phyloP scores from a whole-genome alignment of 257 asterid genomes.

The Salvia miltiorrhiza region DNA sequence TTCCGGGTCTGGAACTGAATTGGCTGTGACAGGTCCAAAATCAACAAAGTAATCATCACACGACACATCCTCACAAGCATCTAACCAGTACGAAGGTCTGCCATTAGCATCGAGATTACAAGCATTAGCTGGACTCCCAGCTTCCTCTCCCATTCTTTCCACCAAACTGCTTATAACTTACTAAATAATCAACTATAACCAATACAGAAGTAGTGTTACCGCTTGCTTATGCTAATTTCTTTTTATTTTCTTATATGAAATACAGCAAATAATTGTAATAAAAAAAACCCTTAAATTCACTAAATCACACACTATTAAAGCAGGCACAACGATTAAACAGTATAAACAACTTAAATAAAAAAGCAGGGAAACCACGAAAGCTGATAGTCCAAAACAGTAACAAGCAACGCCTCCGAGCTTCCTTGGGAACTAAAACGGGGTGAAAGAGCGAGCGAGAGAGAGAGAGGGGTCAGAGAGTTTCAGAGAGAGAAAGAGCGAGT shows the following conservation, averaged over 20 bases:
- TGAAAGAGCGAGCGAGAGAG: too few species aligned
- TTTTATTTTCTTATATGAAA: not conserved
- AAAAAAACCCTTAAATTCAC: not conserved
- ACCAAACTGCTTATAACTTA: not conserved
- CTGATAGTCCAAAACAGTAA: not conserved
- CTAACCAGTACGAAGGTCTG: conserved; percentile 81
- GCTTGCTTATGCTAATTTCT: not conserved
- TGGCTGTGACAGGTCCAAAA: conserved; percentile 28
- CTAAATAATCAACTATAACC: conserved; percentile 12
- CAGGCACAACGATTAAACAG: conserved; percentile 10
- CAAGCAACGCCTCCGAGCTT: not conserved
- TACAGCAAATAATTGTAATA: conserved; percentile 18
- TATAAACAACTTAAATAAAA: conserved; percentile 6
- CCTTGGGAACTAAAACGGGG: not conserved
- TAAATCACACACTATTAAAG: conserved; percentile 9
- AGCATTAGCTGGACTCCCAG: conserved; percentile 36
- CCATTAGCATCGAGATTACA: conserved; percentile 27
- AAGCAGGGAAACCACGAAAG: not conserved
- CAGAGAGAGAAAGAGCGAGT: conserved; percentile 33
- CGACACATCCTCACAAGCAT: conserved; percentile 80
- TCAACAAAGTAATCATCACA: conserved; percentile 63
- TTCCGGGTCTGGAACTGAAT: conserved; percentile 18
- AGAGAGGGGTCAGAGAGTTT: too few species aligned
- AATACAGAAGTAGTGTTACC: conserved; percentile 1
- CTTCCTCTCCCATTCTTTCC: conserved; percentile 54